Evolutionary conservation across 441 rosid genomes (phyloP), one percentile per base, ranked within the genome.

Genomic region (Pelargonium exstipulatum): DNA sequence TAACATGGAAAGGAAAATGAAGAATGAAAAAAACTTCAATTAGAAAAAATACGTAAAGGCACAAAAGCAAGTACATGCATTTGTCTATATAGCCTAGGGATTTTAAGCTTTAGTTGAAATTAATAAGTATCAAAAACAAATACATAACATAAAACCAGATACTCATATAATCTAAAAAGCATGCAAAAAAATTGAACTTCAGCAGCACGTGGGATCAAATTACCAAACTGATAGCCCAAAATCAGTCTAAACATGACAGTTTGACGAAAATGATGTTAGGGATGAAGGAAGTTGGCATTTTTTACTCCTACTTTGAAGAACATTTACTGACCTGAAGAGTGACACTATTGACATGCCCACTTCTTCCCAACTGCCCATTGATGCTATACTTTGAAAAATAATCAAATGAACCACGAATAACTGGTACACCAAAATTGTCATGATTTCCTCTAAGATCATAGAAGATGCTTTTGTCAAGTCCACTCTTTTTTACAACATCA

Each of bases 391-490:
- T 85, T 0, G 90, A 87, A 81, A 82, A 94, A 85, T 84, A 94
- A 85, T 94, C 99, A 76, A 80, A 72, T 3, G 87, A 75, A 49
- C 86, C 85, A 51, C 89, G 90, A 62, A 81, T 67, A 57, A 67
- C 64, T 3, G 95, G 91, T 49, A 94, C 94, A 53, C 97, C 99
- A 75, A 91, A 94, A 82, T 77, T 87, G 70, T 94, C 97, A 71
- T 94, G 99, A 71, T 94, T 94, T 74, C 99, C 99, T 73, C 96
- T 87, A 68, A 94, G 83, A 85, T 94, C 97, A 76, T 86, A 94
- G 82, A 91, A 90, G 67, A 90, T 67, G 74, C 77, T 76, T 84
- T 85, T 86, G 66, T 88, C 82, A 20, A 90, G 84, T 43, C 89
- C 89, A 70, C 95, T 91, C 76, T 77, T 81, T 35, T 70, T 77